A percentile compares a stretch with the other conserved stretches of the same genome.
Conservation (phyloP, 129 eudicot species). For the Flaveria bidentis region DNA sequence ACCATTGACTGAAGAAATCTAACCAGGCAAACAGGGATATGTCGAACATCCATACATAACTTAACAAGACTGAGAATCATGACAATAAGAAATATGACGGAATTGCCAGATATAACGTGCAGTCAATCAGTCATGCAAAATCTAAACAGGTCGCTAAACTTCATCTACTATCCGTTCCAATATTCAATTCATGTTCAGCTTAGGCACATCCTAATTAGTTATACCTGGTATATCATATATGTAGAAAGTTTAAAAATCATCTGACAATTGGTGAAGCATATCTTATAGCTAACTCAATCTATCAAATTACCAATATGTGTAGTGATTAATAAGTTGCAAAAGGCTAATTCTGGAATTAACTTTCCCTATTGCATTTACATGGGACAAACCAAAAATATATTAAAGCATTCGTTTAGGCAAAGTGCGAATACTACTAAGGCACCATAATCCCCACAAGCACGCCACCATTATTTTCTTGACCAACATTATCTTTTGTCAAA, state of each 20-base stretch:
- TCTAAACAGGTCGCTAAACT: background rate
- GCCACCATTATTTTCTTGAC: no score
- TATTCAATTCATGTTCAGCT: background rate
- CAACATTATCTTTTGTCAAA: no score
- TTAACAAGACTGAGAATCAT: background rate
- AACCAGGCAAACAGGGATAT: background rate
- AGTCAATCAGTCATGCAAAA: conserved; percentile 5
- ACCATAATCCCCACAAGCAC: background rate
- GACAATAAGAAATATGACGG: background rate
- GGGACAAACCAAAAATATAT: background rate
- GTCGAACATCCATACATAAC: background rate
- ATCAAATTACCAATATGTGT: background rate
- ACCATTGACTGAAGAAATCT: background rate
- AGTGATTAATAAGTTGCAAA: background rate
- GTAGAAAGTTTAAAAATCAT: conserved; percentile 4
- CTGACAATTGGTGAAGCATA: background rate
- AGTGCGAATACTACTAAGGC: background rate
- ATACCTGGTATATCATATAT: background rate
- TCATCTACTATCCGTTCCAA: background rate
- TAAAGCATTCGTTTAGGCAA: background rate
- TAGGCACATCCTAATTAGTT: conserved; percentile 9
- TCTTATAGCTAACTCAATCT: background rate
- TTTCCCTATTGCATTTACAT: background rate
- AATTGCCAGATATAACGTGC: background rate
- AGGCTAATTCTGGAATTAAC: background rate